Evolutionary conservation across 257 asterid genomes (phyloP).

Genomic region (Buddleja alternifolia): DNA sequence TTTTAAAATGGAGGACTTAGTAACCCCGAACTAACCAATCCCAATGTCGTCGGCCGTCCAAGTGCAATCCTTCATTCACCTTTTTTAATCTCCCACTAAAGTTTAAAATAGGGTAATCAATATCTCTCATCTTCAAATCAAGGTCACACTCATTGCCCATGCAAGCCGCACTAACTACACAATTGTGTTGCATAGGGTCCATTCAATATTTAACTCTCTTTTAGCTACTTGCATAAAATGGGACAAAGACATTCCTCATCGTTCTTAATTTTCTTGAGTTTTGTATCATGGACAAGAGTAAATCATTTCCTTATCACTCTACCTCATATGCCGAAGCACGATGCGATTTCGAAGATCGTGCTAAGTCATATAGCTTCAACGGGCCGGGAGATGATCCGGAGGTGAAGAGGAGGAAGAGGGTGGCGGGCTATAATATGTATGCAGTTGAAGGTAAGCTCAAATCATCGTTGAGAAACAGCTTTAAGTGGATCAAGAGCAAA

Average conservation of each 20-base stretch:
- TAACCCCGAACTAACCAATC: no score
- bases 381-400: constrained; percentile 81
- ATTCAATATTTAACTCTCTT: constrained; percentile 20
- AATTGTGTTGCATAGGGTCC: constrained; percentile 53
- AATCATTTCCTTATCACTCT: constrained; percentile 75
- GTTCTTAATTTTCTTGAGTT: constrained; percentile 11
- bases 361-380: constrained; percentile 80
- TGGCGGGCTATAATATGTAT: constrained; percentile 79
- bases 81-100: not conserved
- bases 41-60: no score
- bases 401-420: constrained; percentile 78
- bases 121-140: constrained; percentile 36
- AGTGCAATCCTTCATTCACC: not conserved
- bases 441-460: constrained; percentile 81
- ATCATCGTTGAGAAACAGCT: constrained; percentile 80
- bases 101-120: not conserved
- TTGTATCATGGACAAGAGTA: constrained; percentile 66
- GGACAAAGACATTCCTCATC: not conserved
- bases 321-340: constrained; percentile 73
- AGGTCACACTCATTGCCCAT: constrained; percentile 70
- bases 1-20: no score
- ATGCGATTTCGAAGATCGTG: constrained; percentile 69
- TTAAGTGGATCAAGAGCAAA: constrained; percentile 92
- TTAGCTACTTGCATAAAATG: constrained; percentile 29
- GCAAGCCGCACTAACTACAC: constrained; percentile 59